phyloP scores from a whole-genome alignment of 2,329 filamentous ascomycete species.

The Fusarium napiforme region DNA sequence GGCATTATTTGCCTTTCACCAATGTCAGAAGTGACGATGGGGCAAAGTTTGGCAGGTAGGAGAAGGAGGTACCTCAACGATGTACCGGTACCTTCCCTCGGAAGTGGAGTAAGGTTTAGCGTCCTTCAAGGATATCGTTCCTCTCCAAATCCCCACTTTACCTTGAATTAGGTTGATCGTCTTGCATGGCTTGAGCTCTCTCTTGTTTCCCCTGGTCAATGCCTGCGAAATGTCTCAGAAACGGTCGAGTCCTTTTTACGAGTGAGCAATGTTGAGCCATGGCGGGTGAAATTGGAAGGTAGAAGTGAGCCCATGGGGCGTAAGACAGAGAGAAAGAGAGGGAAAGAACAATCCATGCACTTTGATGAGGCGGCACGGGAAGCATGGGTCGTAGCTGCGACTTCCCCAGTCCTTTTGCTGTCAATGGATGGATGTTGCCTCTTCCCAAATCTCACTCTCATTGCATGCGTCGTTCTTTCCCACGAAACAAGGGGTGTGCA shows the following conservation, averaged over 20 bases:
- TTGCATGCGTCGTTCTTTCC: slow-evolving; percentile 10
- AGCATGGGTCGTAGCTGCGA: neutral
- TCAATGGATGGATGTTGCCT: neutral
- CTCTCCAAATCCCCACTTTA: slow-evolving; percentile 36
- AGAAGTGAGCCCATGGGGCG: neutral
- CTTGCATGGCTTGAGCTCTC: slow-evolving; percentile 27
- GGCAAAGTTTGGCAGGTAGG: neutral
- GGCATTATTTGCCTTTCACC: neutral
- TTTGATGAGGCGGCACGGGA: slow-evolving; percentile 7
- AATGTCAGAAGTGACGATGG: neutral
- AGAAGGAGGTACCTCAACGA: slow-evolving; percentile 22
- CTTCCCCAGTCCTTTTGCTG: slow-evolving; percentile 5
- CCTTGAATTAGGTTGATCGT: slow-evolving; percentile 36
- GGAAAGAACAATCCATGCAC: neutral
- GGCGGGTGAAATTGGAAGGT: slow-evolving; percentile 3
- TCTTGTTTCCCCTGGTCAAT: slow-evolving; percentile 3
- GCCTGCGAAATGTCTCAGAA: slow-evolving; percentile 18
- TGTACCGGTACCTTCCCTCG: slow-evolving; percentile 29
- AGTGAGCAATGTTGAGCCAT: neutral
- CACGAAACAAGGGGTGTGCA: slow-evolving; percentile 32
- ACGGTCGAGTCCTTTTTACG: slow-evolving; percentile 2
- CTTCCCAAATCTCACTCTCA: slow-evolving; percentile 10
- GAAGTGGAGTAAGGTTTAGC: slow-evolving; percentile 24
- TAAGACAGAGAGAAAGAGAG: neutral
- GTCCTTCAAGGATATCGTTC: slow-evolving; percentile 4